Evolutionary conservation across 2,329 filamentous ascomycete genomes (phyloP), one percentile per base, ranked within the genome.

Genomic region (Mycosphaerella sp.): DNA sequence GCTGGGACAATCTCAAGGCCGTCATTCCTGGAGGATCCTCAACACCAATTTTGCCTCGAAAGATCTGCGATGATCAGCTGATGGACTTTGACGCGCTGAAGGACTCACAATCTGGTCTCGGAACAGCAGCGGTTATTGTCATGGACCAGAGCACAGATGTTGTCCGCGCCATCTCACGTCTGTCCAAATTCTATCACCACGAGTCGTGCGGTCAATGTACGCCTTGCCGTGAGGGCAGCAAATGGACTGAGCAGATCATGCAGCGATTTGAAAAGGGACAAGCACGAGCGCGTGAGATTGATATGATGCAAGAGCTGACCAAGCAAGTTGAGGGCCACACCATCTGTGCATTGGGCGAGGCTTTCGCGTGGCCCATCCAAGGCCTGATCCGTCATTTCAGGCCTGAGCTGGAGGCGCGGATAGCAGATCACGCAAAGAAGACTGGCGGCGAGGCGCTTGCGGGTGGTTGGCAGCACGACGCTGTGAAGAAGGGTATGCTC

Each of bases 171-270:
- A 97, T 98, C 70, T 85, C 88, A 61, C 86, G 93, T 66, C 83
- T 98, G 65, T 89, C 87, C 67, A 89, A 92, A 73, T 98, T 98
- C 79, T 98, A 98, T 80, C 87, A 91, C 74, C 93, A 98, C 78
- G 93, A 98, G 79, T 91, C 85, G 63, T 98, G 93, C 74, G 93
- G 93, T 57, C 93, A 98, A 78, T 98, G 93, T 79, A 98, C 93
- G 55, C 93, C 93, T n/a, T 98, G 93, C 81, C 87, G 93, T 71
- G 93, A 98, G 77, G 93, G 93, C 62, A 95, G 87, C 79, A 96
- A 95, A 78, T 98, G 93, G 93, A 96, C 92, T 9, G 87, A 95
- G 75, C 91, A 98, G 79, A 97, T 98, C 74, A 97, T 98, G 93
- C 79, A 87, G 74, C 86, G 93, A 54, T 95, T 98, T 66, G 90